Evolutionary conservation across 495 filamentous ascomycete genomes (phyloP).

Genomic region (Neurospora sp.): DNA sequence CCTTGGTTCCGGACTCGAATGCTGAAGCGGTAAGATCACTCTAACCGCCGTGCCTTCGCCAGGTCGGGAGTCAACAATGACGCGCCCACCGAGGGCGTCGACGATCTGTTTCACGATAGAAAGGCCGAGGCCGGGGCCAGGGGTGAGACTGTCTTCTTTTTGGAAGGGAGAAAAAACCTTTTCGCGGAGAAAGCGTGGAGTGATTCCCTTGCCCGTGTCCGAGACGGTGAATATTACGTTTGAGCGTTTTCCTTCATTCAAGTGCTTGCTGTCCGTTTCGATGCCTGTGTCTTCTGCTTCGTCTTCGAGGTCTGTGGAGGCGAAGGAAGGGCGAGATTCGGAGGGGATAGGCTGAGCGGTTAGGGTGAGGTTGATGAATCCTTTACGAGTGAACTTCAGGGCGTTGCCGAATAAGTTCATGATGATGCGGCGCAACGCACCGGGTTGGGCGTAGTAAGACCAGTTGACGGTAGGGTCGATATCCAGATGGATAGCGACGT

Average conservation of each 20-base stretch:
- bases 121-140: slow-evolving; percentile 61
- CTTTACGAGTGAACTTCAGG: slow-evolving; percentile 64
- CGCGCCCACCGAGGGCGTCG: slow-evolving; percentile 45
- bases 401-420: slow-evolving; percentile 81
- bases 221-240: slow-evolving; percentile 38
- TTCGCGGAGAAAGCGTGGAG: slow-evolving; percentile 54
- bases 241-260: slow-evolving; percentile 6
- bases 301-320: neutral
- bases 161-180: slow-evolving; percentile 59
- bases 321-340: neutral
- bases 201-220: slow-evolving; percentile 63
- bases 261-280: slow-evolving; percentile 21
- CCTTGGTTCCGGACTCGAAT: neutral
- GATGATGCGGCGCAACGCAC: slow-evolving; percentile 61
- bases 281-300: neutral
- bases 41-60: slow-evolving; percentile 51
- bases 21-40: slow-evolving; percentile 36
- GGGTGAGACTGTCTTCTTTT: slow-evolving; percentile 56
- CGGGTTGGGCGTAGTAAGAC: slow-evolving; percentile 57
- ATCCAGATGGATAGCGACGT: slow-evolving; percentile 52
- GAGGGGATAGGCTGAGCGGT: slow-evolving; percentile 20
- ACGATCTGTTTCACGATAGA: slow-evolving; percentile 60
- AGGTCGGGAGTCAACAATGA: slow-evolving; percentile 47
- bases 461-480: slow-evolving; percentile 47
- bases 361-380: slow-evolving; percentile 53